phyloP scores from a whole-genome alignment of 495 filamentous ascomycete species.

The Letharia columbiana region DNA sequence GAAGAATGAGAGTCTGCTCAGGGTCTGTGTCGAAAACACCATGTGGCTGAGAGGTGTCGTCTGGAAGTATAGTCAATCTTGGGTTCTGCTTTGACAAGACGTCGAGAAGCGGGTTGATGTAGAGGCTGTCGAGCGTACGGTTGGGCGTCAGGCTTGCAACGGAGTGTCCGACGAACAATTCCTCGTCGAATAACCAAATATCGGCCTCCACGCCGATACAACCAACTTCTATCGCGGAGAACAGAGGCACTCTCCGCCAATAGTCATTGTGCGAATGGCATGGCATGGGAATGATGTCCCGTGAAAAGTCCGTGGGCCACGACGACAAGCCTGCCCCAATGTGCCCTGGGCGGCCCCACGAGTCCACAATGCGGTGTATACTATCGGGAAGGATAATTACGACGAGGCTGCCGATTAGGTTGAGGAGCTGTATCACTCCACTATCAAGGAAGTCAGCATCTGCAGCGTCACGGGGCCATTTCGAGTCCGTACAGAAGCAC shows the following conservation, averaged over 20 bases:
- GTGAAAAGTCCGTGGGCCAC: slow-evolving; percentile 71
- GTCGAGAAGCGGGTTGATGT: slow-evolving; percentile 48
- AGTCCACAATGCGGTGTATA: slow-evolving; percentile 43
- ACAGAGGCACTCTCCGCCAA: slow-evolving; percentile 66
- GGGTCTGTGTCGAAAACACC: slow-evolving; percentile 40
- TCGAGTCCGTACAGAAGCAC: slow-evolving; percentile 17
- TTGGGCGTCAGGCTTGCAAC: slow-evolving; percentile 40
- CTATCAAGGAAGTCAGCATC: slow-evolving; percentile 25
- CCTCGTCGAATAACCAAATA: slow-evolving; percentile 69
- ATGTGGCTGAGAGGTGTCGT: slow-evolving; percentile 17
- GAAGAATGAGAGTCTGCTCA: slow-evolving; percentile 32
- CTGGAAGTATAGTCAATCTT: slow-evolving; percentile 10
- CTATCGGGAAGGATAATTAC: slow-evolving; percentile 51
- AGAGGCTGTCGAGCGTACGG: slow-evolving; percentile 47
- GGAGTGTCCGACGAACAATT: slow-evolving; percentile 55
- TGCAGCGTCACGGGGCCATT: not conserved
- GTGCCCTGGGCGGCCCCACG: slow-evolving; percentile 44
- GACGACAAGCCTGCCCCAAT: slow-evolving; percentile 42
- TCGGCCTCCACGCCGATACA: slow-evolving; percentile 74
- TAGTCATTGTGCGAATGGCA: slow-evolving; percentile 92
- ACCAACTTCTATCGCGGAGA: slow-evolving; percentile 57
- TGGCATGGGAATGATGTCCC: slow-evolving; percentile 57
- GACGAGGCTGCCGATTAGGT: slow-evolving; percentile 43
- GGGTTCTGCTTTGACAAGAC: slow-evolving; percentile 45
- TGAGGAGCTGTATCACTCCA: slow-evolving; percentile 41